These are phyloP conservation scores for Nakazawaea peltata DNA, from an alignment of 805 yeast genomes.

Conservation along the genomic window DNA sequence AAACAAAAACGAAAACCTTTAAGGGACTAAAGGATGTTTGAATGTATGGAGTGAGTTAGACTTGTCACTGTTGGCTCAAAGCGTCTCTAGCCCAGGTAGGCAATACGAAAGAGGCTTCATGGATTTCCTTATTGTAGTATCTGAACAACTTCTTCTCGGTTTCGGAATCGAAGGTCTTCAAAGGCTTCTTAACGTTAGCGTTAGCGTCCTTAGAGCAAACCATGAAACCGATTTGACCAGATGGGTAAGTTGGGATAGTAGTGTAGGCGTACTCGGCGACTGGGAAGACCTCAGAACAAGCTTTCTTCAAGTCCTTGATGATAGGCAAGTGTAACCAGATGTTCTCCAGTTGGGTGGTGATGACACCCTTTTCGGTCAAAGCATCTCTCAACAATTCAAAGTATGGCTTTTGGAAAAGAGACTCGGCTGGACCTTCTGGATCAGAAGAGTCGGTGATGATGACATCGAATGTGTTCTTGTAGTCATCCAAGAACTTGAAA, in stretches of 20 bases:
- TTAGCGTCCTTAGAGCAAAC: constrained; percentile 54
- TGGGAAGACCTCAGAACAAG: constrained; percentile 48
- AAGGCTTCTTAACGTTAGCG: constrained; percentile 41
- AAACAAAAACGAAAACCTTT: constrained; percentile 9
- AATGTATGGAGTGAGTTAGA: too few species aligned
- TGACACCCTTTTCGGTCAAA: constrained; percentile 54
- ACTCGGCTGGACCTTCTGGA: constrained; percentile 90
- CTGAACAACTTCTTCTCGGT: constrained; percentile 42
- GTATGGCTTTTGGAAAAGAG: constrained; percentile 72
- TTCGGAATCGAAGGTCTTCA: constrained; percentile 33
- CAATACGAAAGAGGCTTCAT: constrained; percentile 63
- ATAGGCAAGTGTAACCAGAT: constrained; percentile 64
- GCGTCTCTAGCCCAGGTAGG: constrained; percentile 68
- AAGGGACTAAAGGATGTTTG: too few species aligned
- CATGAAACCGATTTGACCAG: constrained; percentile 79
- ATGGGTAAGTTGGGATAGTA: constrained; percentile 81
- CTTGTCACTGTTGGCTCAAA: too few species aligned
- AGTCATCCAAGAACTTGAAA: constrained; percentile 84
- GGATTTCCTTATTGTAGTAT: constrained; percentile 63
- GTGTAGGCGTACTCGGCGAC: constrained; percentile 65
- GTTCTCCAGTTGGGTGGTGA: constrained; percentile 79
- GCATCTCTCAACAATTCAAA: constrained; percentile 61
- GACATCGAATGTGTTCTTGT: constrained; percentile 84
- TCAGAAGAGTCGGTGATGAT: constrained; percentile 93
- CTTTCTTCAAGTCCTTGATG: constrained; percentile 36